Evolutionary conservation across 225 moss, liverwort and hornwort species (phyloP).

Genomic region (Rhytidiadelphus loreus): DNA sequence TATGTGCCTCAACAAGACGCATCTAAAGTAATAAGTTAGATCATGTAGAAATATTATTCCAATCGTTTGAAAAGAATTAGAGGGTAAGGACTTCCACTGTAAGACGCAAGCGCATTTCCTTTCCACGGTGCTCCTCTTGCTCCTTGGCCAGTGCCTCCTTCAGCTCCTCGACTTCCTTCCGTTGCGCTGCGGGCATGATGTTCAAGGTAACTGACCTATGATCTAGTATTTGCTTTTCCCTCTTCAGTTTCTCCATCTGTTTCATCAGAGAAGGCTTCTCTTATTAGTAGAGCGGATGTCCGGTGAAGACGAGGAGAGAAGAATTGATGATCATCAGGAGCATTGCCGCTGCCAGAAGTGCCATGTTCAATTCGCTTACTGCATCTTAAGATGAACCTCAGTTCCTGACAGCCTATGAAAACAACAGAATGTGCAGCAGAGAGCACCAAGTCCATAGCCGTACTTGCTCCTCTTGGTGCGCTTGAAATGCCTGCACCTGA

Average conservation of each 20-base stretch:
- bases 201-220: constrained; percentile 10
- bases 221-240: constrained; percentile 31
- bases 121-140: constrained; percentile 36
- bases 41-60: background rate
- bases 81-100: constrained; percentile 16
- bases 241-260: constrained; percentile 39
- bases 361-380: background rate
- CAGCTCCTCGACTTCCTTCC: constrained; percentile 41
- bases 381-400: background rate
- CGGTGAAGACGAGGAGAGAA: background rate
- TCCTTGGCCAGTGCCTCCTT: constrained; percentile 20
- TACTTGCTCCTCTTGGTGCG: constrained; percentile 50
- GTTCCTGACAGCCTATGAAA: background rate
- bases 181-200: constrained; percentile 14
- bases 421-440: background rate
- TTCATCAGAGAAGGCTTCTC: background rate
- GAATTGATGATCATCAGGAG: background rate
- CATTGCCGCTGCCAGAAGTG: background rate
- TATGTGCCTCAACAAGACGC: background rate
- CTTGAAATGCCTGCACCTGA: constrained; percentile 26
- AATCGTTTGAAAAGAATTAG: background rate
- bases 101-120: constrained; percentile 27
- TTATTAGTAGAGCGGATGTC: background rate
- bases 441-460: background rate
- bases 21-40: background rate